Percentiles rank a stretch among this genome's conserved stretches.
phyloP scores from a whole-genome alignment of 495 filamentous ascomycete species.

The Podospora pseudocomata region DNA sequence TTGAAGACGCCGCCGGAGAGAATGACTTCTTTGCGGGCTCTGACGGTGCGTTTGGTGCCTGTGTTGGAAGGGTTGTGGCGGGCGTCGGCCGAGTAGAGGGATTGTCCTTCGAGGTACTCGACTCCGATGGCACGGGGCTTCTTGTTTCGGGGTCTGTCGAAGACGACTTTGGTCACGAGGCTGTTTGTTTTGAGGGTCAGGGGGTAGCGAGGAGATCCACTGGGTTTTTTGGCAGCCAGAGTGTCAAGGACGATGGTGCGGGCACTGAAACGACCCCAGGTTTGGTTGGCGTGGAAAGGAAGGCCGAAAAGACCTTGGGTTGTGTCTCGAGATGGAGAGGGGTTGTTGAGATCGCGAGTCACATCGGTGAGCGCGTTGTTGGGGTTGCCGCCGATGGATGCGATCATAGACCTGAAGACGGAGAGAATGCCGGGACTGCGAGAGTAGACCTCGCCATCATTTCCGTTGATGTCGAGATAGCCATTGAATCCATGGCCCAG shows the following conservation, averaged over 20 bases:
- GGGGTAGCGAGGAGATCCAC: constrained; percentile 50
- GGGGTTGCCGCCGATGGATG: constrained; percentile 21
- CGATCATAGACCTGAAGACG: constrained; percentile 34
- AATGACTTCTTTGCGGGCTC: constrained; percentile 38
- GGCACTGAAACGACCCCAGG: constrained; percentile 32
- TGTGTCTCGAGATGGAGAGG: constrained; percentile 27
- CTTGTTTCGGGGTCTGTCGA: constrained; percentile 36
- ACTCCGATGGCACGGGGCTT: constrained; percentile 56
- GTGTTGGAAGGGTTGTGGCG: constrained; percentile 20
- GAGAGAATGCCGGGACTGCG: constrained; percentile 32
- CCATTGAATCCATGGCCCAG: constrained; percentile 54
- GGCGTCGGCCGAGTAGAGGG: constrained; percentile 57
- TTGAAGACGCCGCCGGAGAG: constrained; percentile 40
- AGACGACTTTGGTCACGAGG: constrained; percentile 56
- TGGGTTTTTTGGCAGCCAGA: constrained; percentile 44
- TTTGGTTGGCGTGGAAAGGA: constrained; percentile 34
- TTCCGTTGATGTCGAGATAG: constrained; percentile 44
- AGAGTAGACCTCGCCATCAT: constrained; percentile 39
- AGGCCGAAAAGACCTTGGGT: constrained; percentile 36
- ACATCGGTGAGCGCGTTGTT: constrained; percentile 22
- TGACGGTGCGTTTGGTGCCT: constrained; percentile 7
- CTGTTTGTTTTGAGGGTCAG: constrained; percentile 54
- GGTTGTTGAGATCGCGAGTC: constrained; percentile 48
- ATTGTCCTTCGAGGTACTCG: constrained; percentile 56
- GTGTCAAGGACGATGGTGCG: constrained; percentile 46